A percentile compares a stretch with the other conserved stretches of the same genome.
phyloP scores from a whole-genome alignment of 116 monocot species.

The Phalaenopsis hybrid region DNA sequence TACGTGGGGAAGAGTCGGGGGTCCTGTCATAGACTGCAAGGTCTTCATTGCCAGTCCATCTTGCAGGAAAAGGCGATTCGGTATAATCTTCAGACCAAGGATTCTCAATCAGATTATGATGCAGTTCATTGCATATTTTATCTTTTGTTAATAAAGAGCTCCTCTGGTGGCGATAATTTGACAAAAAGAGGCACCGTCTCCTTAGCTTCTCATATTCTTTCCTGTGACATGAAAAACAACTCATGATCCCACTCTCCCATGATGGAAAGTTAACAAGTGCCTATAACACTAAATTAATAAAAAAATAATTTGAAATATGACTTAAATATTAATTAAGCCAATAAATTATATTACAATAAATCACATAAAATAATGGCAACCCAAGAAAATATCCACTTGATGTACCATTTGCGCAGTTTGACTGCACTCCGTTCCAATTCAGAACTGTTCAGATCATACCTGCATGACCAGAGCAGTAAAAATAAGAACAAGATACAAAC shows the following conservation, averaged over 20 bases:
- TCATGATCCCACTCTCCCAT: background rate
- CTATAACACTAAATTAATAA: no score
- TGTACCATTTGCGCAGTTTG: constrained; percentile 20
- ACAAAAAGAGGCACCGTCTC: constrained; percentile 10
- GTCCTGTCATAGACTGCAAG: constrained; percentile 15
- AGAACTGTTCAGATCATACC: constrained; percentile 25
- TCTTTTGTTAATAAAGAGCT: background rate
- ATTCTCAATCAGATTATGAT: constrained; percentile 10
- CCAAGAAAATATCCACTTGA: background rate
- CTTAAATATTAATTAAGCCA: no score
- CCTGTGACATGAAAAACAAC: constrained; percentile 4
- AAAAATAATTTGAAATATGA: no score
- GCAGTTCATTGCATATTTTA: no score
- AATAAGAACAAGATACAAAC: background rate
- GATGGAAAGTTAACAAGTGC: no score
- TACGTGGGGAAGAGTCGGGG: constrained; percentile 9
- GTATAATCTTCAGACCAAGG: constrained; percentile 4
- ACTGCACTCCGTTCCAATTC: constrained; percentile 15
- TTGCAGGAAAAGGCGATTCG: background rate
- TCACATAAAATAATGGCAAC: no score
- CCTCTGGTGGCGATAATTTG: constrained; percentile 8
- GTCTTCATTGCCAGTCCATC: background rate
- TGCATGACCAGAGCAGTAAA: constrained; percentile 10
- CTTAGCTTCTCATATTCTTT: constrained; percentile 26
- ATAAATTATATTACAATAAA: no score